Percentiles rank a stretch among this genome's conserved stretches.
Evolutionary conservation across 331 rosid species (phyloP).

Genomic region (Acacia concinna): DNA sequence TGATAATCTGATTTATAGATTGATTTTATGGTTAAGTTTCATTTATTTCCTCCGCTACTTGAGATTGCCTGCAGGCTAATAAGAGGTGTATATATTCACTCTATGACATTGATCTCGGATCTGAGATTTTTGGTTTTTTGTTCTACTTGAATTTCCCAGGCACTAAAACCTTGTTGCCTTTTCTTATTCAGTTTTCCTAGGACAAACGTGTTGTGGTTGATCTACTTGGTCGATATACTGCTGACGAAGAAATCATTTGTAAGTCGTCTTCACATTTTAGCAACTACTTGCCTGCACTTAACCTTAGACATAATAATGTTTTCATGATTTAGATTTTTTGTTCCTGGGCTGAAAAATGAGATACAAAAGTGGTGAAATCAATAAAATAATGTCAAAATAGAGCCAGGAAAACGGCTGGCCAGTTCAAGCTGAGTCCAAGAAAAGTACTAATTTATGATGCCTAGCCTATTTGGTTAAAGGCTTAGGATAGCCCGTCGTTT

Average conservation of each 20-base stretch:
- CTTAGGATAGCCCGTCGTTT: no score
- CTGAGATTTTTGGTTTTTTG: background rate
- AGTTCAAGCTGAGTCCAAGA: no score
- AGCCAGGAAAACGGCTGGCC: no score
- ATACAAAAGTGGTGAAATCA: background rate
- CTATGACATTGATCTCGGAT: background rate
- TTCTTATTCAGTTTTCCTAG: conserved; percentile 66
- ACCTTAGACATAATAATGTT: background rate
- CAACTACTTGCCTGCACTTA: conserved; percentile 2
- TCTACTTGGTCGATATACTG: conserved; percentile 77
- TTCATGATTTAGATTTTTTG: background rate
- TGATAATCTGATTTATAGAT: conserved; percentile 2
- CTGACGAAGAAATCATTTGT: conserved; percentile 88
- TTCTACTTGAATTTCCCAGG: conserved; percentile 4
- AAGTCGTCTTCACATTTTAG: conserved; percentile 43
- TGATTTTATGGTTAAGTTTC: background rate
- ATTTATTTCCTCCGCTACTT: background rate
- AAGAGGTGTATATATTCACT: background rate
- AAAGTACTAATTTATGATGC: no score
- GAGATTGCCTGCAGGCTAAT: background rate
- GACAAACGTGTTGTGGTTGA: conserved; percentile 90
- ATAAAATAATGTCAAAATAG: background rate
- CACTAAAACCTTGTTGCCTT: conserved; percentile 28
- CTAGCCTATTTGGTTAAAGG: no score
- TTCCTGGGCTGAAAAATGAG: background rate